phyloP scores from a whole-genome alignment of 139 green algal genomes.

The Closterium sp. region DNA sequence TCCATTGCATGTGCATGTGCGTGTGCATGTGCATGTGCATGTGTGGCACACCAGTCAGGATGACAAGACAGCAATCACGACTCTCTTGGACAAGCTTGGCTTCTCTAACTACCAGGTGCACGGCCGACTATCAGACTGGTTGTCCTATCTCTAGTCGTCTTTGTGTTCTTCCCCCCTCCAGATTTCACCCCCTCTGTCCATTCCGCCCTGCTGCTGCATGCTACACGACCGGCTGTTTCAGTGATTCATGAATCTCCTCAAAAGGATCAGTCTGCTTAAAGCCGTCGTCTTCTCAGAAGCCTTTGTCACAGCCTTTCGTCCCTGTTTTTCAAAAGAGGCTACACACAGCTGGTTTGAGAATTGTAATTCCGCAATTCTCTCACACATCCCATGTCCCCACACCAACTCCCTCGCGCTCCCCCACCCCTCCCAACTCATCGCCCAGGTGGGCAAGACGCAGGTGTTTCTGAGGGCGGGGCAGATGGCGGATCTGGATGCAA shows the following conservation, averaged over 20 bases:
- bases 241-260: too few relatives aligned
- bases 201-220: too few relatives aligned
- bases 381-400: not conserved
- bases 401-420: not conserved
- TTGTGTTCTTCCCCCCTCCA: too few relatives aligned
- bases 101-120: constrained; percentile 45
- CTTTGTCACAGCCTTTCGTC: too few relatives aligned
- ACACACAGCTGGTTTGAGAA: too few relatives aligned
- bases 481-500: constrained; percentile 68
- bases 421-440: not conserved
- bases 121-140: not conserved
- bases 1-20: too few relatives aligned
- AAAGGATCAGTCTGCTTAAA: too few relatives aligned
- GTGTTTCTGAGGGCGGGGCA: constrained; percentile 79
- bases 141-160: too few relatives aligned
- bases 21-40: not conserved
- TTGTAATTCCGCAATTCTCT: not conserved
- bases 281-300: too few relatives aligned
- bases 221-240: too few relatives aligned
- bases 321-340: too few relatives aligned
- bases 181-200: too few relatives aligned
- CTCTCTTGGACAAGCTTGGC: constrained; percentile 83
- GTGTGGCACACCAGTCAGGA: constrained; percentile 10
- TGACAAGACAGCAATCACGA: constrained; percentile 29
- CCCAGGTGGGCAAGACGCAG: constrained; percentile 85